Conservation (phyloP, 257 asterid species). For the Nicotiana tabacum region DNA sequence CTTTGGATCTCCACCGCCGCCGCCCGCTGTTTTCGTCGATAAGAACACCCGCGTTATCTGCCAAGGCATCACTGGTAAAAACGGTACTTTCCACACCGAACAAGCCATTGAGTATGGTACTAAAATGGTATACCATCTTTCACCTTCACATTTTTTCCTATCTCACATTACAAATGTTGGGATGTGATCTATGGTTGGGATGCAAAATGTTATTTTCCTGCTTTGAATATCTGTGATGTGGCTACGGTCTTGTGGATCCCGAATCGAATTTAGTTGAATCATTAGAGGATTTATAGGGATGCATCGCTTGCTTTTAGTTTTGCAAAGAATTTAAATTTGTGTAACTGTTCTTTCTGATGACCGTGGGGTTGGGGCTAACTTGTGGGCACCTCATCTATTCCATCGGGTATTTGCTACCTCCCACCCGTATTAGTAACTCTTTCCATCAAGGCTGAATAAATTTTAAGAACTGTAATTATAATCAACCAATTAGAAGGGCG, state of each 20-base stretch:
- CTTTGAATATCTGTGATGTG: background rate
- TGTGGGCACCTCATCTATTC: no score
- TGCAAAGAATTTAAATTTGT: background rate
- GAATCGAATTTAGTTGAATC: background rate
- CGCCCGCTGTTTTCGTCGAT: conserved; percentile 86
- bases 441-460: no score
- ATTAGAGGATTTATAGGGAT: background rate
- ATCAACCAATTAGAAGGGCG: background rate
- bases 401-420: no score
- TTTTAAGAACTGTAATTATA: background rate
- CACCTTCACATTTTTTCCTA: background rate
- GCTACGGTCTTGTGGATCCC: background rate
- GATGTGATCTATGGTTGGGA: background rate
- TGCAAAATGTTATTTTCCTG: background rate
- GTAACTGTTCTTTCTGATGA: background rate
- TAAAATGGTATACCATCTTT: conserved; percentile 49
- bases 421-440: no score
- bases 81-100: conserved; percentile 91
- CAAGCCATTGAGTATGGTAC: conserved; percentile 97
- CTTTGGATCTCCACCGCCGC: conserved; percentile 72
- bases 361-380: no score
- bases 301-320: background rate
- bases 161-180: background rate
- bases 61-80: conserved; percentile 94
- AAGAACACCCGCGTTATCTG: conserved; percentile 92